These are phyloP conservation scores for Claviceps monticola DNA, from an alignment of 2,329 filamentous ascomycete genomes.

Conservation along the genomic window DNA sequence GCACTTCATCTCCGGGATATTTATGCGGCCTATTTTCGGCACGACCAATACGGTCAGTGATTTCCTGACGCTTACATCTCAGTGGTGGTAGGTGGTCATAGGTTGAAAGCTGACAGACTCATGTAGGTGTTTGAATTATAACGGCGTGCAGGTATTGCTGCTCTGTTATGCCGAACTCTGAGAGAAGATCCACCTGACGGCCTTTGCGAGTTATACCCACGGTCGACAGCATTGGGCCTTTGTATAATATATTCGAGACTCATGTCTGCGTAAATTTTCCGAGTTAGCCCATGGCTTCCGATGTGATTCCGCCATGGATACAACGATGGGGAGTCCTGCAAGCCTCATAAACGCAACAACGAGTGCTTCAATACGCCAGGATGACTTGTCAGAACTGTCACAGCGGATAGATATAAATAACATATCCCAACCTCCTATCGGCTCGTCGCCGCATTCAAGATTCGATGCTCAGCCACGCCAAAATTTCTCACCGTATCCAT, in stretches of 20 bases:
- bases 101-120: conserved; percentile 5
- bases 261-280: conserved; percentile 2
- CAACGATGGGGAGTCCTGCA: background rate
- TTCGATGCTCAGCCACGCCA: conserved; percentile 14
- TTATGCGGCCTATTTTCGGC: background rate
- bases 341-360: background rate
- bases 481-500: conserved; percentile 19
- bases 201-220: conserved; percentile 2
- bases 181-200: background rate
- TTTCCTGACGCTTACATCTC: conserved; percentile 7
- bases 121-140: conserved; percentile 1
- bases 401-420: conserved; percentile 7
- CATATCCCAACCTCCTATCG: background rate
- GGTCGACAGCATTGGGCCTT: conserved; percentile 3
- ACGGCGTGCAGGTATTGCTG: background rate
- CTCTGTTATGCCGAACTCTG: conserved; percentile 1
- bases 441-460: background rate
- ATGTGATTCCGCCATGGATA: conserved; percentile 3
- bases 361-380: background rate
- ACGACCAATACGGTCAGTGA: conserved; percentile 7
- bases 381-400: conserved; percentile 1
- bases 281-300: conserved; percentile 1
- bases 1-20: background rate
- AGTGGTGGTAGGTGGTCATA: conserved; percentile 2
- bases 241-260: conserved; percentile 1